Percentiles rank a stretch among this genome's conserved stretches.
These are phyloP conservation scores for Rhodotorula mucilaginosa DNA, from an alignment of 1,284 basidiomycete genomes.

Conservation along the genomic window DNA sequence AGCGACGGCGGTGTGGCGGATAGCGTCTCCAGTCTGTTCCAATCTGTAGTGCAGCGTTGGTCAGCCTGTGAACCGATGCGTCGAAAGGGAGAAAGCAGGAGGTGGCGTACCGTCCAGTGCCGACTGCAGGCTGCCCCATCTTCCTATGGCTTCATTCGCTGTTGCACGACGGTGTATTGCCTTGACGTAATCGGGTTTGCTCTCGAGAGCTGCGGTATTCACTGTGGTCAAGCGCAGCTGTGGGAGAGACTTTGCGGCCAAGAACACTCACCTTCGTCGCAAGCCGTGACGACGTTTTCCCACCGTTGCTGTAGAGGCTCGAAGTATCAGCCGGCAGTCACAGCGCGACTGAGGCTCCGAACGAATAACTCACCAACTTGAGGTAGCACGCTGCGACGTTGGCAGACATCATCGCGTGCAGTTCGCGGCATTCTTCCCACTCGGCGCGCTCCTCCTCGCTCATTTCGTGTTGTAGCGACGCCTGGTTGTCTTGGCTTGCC, in stretches of 20 bases:
- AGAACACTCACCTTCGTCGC: slow-evolving; percentile 62
- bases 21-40: slow-evolving; percentile 64
- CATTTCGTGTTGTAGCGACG: neutral
- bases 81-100: neutral
- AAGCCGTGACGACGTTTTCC: slow-evolving; percentile 70
- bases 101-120: slow-evolving; percentile 75
- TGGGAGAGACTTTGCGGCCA: too few species aligned
- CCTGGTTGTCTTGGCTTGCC: neutral
- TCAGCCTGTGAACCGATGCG: neutral
- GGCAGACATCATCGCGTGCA: slow-evolving; percentile 29
- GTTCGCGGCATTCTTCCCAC: slow-evolving; percentile 21
- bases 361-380: slow-evolving; percentile 26
- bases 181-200: slow-evolving; percentile 81
- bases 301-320: slow-evolving; percentile 60
- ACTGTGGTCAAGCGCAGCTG: neutral
- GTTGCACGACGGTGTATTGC: slow-evolving; percentile 80
- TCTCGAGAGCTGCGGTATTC: slow-evolving; percentile 64
- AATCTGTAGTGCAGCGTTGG: slow-evolving; percentile 59
- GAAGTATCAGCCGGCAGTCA: neutral
- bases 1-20: slow-evolving; percentile 62
- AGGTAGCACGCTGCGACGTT: slow-evolving; percentile 39
- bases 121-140: slow-evolving; percentile 76
- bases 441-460: slow-evolving; percentile 18
- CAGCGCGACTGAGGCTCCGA: too few species aligned
- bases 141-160: slow-evolving; percentile 73